phyloP scores from a whole-genome alignment of 331 rosid genomes.

The Cydonia oblonga region DNA sequence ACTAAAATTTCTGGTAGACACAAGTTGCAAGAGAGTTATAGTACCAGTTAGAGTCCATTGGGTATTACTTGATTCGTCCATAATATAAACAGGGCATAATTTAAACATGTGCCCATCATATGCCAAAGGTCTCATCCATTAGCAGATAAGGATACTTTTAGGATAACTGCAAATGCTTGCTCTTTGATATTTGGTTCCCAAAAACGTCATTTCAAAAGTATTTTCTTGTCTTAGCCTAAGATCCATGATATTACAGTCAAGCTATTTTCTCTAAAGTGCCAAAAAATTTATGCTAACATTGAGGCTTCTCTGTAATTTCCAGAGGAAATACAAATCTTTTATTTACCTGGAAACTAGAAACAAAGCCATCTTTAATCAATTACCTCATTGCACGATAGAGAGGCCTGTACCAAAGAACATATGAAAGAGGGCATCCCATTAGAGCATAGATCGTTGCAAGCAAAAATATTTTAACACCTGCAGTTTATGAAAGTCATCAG shows the following conservation, averaged over 20 bases:
- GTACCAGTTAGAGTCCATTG: not conserved
- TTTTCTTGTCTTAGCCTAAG: not conserved
- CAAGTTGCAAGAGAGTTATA: not conserved
- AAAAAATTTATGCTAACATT: not conserved
- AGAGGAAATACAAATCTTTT: not conserved
- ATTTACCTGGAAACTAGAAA: not conserved
- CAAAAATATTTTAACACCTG: slow-evolving; percentile 88
- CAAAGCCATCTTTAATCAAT: not conserved
- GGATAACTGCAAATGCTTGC: not conserved
- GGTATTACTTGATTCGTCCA: not conserved
- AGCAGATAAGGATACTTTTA: not conserved
- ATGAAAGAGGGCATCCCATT: slow-evolving; percentile 85
- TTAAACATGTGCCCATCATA: not conserved
- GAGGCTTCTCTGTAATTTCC: not conserved
- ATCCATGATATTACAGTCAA: not conserved
- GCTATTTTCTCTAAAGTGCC: not conserved
- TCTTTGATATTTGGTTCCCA: not conserved
- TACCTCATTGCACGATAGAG: slow-evolving; percentile 98
- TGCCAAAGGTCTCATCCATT: not conserved
- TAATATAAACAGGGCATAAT: not conserved
- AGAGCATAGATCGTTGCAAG: slow-evolving; percentile 82
- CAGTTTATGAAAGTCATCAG: slow-evolving; percentile 20
- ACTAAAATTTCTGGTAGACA: not conserved
- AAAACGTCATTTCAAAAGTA: not conserved
- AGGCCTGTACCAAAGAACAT: slow-evolving; percentile 95